Percentiles rank a stretch among this genome's conserved stretches.
phyloP scores from a whole-genome alignment of 495 filamentous ascomycete genomes.

The Gamarada debralockiae region DNA sequence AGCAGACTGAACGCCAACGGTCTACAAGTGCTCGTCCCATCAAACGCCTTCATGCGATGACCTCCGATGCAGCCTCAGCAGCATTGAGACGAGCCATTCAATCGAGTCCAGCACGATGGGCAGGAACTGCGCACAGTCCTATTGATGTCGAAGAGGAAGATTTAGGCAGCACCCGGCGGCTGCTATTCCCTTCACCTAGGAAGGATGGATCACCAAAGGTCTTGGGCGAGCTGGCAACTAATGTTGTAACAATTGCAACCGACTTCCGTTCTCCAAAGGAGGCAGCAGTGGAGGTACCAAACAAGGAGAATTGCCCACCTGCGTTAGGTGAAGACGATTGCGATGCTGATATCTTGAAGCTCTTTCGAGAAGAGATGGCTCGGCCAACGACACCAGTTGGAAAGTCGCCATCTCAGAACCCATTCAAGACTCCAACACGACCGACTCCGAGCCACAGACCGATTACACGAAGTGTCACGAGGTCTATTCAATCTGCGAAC shows the following conservation, averaged over 20 bases:
- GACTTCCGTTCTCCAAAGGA: constrained; percentile 32
- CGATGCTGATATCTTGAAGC: constrained; percentile 49
- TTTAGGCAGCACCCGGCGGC: constrained; percentile 66
- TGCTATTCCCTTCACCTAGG: constrained; percentile 73
- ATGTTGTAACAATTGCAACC: constrained; percentile 45
- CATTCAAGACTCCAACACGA: constrained; percentile 54
- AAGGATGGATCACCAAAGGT: constrained; percentile 56
- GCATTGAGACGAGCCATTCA: constrained; percentile 62
- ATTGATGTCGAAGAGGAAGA: constrained; percentile 54
- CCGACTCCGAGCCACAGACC: constrained; percentile 53
- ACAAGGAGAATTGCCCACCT: constrained; percentile 38
- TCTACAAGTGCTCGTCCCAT: constrained; percentile 25
- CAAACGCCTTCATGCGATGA: constrained; percentile 29
- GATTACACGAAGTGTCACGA: constrained; percentile 51
- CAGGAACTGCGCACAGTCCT: constrained; percentile 62
- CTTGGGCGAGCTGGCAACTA: constrained; percentile 56
- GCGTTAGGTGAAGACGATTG: constrained; percentile 14
- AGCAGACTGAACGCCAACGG: constrained; percentile 30
- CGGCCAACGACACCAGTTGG: constrained; percentile 62
- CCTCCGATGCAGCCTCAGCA: constrained; percentile 49
- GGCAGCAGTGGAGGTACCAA: constrained; percentile 18
- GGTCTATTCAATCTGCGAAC: constrained; percentile 40
- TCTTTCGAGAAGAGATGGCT: constrained; percentile 51
- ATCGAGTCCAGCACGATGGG: constrained; percentile 65
- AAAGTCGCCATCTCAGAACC: constrained; percentile 39